These are phyloP conservation scores for Aspergillus tamarii DNA, from an alignment of 2,329 filamentous ascomycete species.

Conservation along the genomic window DNA sequence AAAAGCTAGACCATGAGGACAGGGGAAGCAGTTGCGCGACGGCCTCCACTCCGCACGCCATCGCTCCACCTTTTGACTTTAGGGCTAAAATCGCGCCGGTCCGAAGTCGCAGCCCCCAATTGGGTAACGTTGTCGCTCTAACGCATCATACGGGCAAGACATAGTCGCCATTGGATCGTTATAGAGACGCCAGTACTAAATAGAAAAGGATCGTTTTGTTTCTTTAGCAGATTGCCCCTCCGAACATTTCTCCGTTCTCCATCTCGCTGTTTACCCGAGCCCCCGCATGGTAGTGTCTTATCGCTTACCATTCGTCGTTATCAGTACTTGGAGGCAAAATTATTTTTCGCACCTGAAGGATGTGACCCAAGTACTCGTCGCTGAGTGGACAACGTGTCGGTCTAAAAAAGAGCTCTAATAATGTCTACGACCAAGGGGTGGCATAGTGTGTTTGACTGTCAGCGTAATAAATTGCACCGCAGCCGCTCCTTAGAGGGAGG, in stretches of 20 bases:
- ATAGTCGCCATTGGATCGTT: not conserved
- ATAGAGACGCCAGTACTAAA: not conserved
- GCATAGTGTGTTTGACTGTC: not conserved
- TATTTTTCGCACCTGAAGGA: not conserved
- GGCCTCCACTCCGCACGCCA: conserved; percentile 25
- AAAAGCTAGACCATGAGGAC: conserved; percentile 1
- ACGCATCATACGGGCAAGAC: not conserved
- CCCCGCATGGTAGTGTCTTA: not conserved
- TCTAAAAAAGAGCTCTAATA: not conserved
- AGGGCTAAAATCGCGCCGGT: not conserved
- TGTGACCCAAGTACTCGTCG: not conserved
- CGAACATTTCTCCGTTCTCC: conserved; percentile 25
- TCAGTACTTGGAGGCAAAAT: not conserved
- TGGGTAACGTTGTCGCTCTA: not conserved
- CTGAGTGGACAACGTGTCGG: not conserved
- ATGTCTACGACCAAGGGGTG: not conserved
- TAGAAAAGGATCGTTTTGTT: not conserved
- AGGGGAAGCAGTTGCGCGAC: conserved; percentile 21
- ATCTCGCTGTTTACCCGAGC: not conserved
- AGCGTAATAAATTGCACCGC: not conserved
- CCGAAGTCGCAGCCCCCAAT: not conserved
- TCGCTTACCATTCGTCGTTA: not conserved
- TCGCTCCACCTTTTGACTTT: conserved; percentile 8
- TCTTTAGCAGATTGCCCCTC: conserved; percentile 12
- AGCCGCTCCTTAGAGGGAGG: not conserved